Base-by-base conservation (phyloP, 257 asterid genomes). In the Phtheirospermum japonicum region DNA sequence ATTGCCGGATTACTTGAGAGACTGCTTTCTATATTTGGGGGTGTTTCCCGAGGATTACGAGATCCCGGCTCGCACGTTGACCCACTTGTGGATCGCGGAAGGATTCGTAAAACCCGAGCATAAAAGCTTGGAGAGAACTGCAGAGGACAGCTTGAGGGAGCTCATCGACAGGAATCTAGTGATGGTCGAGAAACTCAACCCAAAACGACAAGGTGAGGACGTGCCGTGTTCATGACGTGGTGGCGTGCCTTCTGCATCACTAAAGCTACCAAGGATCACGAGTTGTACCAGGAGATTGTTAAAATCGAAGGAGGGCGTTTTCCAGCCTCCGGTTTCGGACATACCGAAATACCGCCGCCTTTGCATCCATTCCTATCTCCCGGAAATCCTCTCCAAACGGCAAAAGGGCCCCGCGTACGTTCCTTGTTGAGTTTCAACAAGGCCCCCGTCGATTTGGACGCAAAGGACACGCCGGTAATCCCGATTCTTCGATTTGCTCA, bases 221-320 rank as follows among this genome's bases (percentile, higher is more conserved):
- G 5, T 81, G 87, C 53, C 82, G 82, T 9, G 57, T 84, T 42
- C 85, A 84, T 34, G 87, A 76, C 53, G 70, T 77, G 75, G 64
- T 83, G 43, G 43, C 79, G 81, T 2, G 81, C 74, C 10, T 81
- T 81, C 33, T 83, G 90, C 76, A 81, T 64, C 20, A 55, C 52
- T 9, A 75, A 75, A 34, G 79, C 84, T 54, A 66, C 56, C 10
- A 55, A 39, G 4, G 57, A 40, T 0, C 74, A 70, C 46, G 66
- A 81, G 28, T 55, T 81, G 51, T 78, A 70, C 59, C 81, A 75
- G 45, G 83, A 81, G 69, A 73, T 81, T 40, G 67, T 64, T n/a
- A 14, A 73, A 14, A 51, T 51, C 72, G 5, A 51, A 23, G 9
- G 73, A 61, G 4, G 71, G 70, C 56, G 64, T 33, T 4, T 63